Evolutionary conservation across 2,329 filamentous ascomycete genomes (phyloP).

Genomic region (Graphiopsis chlorocephala): DNA sequence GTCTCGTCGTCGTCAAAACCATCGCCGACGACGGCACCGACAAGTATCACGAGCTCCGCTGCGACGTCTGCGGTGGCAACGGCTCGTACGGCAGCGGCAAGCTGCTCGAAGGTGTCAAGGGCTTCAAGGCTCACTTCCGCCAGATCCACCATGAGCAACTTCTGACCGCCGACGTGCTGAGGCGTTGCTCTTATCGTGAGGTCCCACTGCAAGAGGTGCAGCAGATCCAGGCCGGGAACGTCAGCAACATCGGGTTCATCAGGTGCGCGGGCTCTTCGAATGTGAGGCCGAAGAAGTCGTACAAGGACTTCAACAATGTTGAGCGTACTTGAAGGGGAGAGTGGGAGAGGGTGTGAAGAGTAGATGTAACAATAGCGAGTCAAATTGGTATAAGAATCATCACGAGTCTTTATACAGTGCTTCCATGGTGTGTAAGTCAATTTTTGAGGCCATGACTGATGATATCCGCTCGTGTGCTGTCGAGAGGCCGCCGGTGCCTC

Average conservation of each 20-base stretch:
- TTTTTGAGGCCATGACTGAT: not conserved
- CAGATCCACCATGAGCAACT: constrained; percentile 6
- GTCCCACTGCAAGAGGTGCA: not conserved
- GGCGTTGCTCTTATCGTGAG: not conserved
- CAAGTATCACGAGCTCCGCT: constrained; percentile 1
- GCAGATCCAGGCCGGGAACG: not conserved
- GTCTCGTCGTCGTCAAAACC: not conserved
- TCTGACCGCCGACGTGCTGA: not conserved
- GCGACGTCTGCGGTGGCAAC: constrained; percentile 1
- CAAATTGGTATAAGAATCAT: not conserved
- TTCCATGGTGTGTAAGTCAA: not conserved
- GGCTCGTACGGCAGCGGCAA: constrained; percentile 6
- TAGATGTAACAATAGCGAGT: not conserved
- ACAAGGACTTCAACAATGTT: constrained; percentile 2
- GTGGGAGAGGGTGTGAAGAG: not conserved
- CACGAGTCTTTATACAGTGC: not conserved
- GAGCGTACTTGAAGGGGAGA: not conserved
- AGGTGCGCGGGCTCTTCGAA: not conserved
- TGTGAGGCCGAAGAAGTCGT: constrained; percentile 8
- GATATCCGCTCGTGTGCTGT: not conserved
- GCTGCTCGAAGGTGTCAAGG: constrained; percentile 5
- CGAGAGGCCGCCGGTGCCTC: not conserved
- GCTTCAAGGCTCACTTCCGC: not conserved
- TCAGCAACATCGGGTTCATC: not conserved
- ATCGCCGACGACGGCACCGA: not conserved